These are phyloP conservation scores for Mucor circinelloides DNA, from an alignment of 371 early-diverging fungal species.

Conservation along the genomic window DNA sequence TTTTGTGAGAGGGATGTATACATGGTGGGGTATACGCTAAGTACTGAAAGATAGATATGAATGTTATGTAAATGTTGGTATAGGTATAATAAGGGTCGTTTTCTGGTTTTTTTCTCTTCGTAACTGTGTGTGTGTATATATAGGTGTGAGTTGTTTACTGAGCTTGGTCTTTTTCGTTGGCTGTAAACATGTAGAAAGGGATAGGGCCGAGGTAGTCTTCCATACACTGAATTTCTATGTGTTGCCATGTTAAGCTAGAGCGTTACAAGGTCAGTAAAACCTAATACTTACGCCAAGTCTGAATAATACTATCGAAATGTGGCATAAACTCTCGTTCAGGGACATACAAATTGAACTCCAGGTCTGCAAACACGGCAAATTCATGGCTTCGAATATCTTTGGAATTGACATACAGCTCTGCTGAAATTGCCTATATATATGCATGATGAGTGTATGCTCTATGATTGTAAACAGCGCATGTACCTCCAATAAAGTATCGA, in stretches of 20 bases:
- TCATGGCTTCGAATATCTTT: conserved; percentile 81
- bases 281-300: neutral
- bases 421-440: conserved; percentile 25
- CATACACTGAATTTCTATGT: conserved; percentile 1
- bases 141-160: neutral
- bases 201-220: conserved; percentile 6
- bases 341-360: conserved; percentile 83
- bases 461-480: neutral
- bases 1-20: neutral
- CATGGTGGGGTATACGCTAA: neutral
- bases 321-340: conserved; percentile 82
- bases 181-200: conserved; percentile 4
- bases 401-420: conserved; percentile 67
- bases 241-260: neutral
- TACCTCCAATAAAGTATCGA: conserved; percentile 27
- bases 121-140: neutral
- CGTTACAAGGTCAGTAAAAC: neutral
- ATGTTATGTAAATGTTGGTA: neutral
- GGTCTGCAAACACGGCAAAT: conserved; percentile 79
- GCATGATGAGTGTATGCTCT: neutral
- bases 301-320: conserved; percentile 77
- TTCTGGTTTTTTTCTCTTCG: neutral
- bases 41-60: neutral
- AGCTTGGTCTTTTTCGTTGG: neutral
- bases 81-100: neutral